phyloP scores from a whole-genome alignment of 192 early-diverging fungal species.

The Mortierella hygrophila region DNA sequence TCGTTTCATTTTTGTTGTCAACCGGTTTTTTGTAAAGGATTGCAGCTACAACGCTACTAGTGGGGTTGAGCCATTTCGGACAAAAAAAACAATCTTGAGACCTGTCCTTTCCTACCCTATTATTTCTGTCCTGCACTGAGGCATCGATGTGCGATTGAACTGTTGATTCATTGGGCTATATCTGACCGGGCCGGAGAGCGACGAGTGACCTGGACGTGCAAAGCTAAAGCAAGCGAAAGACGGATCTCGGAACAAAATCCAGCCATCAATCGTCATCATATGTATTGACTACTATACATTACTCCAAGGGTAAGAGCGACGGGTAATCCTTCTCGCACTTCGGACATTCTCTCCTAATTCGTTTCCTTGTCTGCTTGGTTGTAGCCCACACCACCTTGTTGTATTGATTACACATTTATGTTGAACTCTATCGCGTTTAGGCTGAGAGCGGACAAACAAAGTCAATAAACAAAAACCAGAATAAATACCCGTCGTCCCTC shows the following conservation, averaged over 20 bases:
- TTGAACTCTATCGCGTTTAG: neutral
- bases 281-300: no score
- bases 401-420: neutral
- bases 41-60: no score
- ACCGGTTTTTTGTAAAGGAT: neutral
- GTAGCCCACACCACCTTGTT: neutral
- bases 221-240: no score
- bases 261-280: no score
- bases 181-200: no score
- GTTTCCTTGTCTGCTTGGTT: neutral
- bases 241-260: neutral
- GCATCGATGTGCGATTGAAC: no score
- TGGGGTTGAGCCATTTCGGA: neutral
- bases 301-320: neutral
- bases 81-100: neutral
- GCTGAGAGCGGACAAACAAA: conserved; percentile 1
- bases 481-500: neutral
- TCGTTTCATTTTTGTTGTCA: neutral
- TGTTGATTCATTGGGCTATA: no score
- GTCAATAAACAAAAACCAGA: neutral
- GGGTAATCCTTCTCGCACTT: neutral
- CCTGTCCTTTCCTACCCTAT: no score
- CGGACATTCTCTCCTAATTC: neutral
- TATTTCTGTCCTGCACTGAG: no score
- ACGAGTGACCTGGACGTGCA: no score